Evolutionary conservation across 768 basidiomycete species (phyloP).

Genomic region (Termitomyces sp.): DNA sequence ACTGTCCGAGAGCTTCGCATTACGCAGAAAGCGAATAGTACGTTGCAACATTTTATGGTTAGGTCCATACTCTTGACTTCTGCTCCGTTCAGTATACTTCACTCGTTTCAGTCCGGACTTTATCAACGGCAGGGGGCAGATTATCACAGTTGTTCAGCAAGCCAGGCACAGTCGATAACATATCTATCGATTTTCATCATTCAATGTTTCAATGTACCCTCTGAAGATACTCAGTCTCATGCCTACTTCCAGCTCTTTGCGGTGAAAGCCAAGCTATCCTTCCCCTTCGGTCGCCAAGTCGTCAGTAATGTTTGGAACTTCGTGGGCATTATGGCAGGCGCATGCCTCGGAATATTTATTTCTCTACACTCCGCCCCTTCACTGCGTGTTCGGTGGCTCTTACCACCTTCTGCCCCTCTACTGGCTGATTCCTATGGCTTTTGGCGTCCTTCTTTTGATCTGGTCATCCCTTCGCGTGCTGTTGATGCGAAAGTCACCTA

Average conservation of each 20-base stretch:
- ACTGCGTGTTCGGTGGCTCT: slow-evolving; percentile 63
- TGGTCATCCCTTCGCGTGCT: slow-evolving; percentile 59
- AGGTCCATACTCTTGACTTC: not conserved
- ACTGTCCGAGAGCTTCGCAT: slow-evolving; percentile 42
- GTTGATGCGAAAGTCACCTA: slow-evolving; percentile 43
- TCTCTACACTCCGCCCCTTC: slow-evolving; percentile 63
- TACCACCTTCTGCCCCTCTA: slow-evolving; percentile 54
- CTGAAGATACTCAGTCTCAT: not conserved
- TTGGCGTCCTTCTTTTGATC: slow-evolving; percentile 47
- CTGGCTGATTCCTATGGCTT: slow-evolving; percentile 61
- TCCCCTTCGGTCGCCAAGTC: slow-evolving; percentile 55
- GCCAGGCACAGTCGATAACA: slow-evolving; percentile 58
- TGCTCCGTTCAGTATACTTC: slow-evolving; percentile 36
- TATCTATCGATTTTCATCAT: slow-evolving; percentile 64
- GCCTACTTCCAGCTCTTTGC: slow-evolving; percentile 44
- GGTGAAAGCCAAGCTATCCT: slow-evolving; percentile 56
- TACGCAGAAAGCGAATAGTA: slow-evolving; percentile 41
- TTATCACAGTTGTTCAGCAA: slow-evolving; percentile 40
- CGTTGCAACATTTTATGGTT: slow-evolving; percentile 3
- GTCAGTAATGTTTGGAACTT: slow-evolving; percentile 63
- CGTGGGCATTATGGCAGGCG: slow-evolving; percentile 53
- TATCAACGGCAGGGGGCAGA: slow-evolving; percentile 44
- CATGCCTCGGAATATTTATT: slow-evolving; percentile 61
- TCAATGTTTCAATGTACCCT: slow-evolving; percentile 59
- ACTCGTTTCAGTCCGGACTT: slow-evolving; percentile 44